Base-by-base conservation (phyloP, 2,329 filamentous ascomycete genomes). In the Aspergillus pseudoterreus region DNA sequence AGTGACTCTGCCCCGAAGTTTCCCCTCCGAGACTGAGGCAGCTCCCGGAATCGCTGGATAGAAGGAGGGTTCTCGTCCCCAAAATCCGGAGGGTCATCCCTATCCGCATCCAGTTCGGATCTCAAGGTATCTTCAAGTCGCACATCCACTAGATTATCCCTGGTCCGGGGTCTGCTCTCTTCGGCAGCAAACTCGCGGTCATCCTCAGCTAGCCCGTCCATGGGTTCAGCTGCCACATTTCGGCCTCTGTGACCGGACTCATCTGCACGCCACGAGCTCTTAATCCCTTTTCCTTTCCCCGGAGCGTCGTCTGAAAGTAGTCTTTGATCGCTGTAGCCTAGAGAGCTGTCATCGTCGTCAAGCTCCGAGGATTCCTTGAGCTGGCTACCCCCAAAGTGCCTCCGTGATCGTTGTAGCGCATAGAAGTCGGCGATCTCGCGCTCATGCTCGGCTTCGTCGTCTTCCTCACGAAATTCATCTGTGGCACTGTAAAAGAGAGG, bases 401-500 rank as follows among this genome's bases (percentile, higher is more conserved):
- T 83, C 60, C 94, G 83, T 58, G 92, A 97, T 61, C 87, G 82
- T 71, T 97, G 92, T 51, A 99, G 77, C 5, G 92, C 92, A 71
- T 92, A 95, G 59, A 94, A 85, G 71, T 97, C 94, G n/a, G 91
- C 91, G 32, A 92, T 89, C 66, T 97, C 92, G 49, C 91, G 79
- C 62, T 95, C 89, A 62, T 90, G 86, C 71, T 96, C 91, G 62
- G 90, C 87, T 68, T 94, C 92, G 55, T 97, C 92, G 57, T 96
- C 92, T 65, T 95, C 90, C 71, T 96, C 92, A 55, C 88, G 85
- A 58, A 95, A 94, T 65, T 95, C 90, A 69, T 96, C 91, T 14
- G 91, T 83, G 4, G 89, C 86, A 65, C 90, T 95, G 71, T 94
- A 91, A 71, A 99, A 97, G n/a, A 99, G 78, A 50, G 94, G 94